Percentiles rank a stretch among this genome's conserved stretches.
Evolutionary conservation across 2,329 filamentous ascomycete species (phyloP).

Genomic region (Aspergillus eucalypticola): DNA sequence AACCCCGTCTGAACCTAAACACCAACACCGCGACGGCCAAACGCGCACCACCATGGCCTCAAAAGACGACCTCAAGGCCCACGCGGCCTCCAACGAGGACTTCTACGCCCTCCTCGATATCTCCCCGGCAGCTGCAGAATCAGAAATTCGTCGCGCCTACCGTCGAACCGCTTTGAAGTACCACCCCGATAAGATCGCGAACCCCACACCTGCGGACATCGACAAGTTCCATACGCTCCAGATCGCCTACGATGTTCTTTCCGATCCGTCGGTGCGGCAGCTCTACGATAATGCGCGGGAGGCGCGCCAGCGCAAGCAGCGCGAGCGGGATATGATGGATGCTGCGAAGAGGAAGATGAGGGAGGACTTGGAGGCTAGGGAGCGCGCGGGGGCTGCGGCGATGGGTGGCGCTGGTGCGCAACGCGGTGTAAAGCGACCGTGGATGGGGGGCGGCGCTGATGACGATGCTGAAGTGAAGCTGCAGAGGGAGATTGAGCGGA

Average conservation of each 20-base stretch:
- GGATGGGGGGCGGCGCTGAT: constrained; percentile 35
- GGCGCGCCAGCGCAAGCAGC: constrained; percentile 67
- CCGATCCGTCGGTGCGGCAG: constrained; percentile 67
- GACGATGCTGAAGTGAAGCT: constrained; percentile 51
- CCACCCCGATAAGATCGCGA: constrained; percentile 88
- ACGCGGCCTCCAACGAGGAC: constrained; percentile 65
- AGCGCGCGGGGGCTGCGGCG: constrained; percentile 54
- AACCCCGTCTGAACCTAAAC: too few relatives aligned
- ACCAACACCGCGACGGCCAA: not conserved
- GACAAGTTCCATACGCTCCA: constrained; percentile 83
- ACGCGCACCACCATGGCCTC: constrained; percentile 31
- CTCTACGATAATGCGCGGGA: constrained; percentile 77
- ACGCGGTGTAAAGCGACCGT: constrained; percentile 61
- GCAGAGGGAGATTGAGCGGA: constrained; percentile 54
- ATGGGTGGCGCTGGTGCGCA: constrained; percentile 32
- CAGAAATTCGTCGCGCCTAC: constrained; percentile 82
- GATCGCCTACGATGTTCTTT: constrained; percentile 81
- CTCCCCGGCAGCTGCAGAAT: constrained; percentile 62
- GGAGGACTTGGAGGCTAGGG: constrained; percentile 80
- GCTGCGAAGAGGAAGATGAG: constrained; percentile 73
- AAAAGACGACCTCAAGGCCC: constrained; percentile 53
- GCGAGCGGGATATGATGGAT: constrained; percentile 72
- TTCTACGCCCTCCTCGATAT: constrained; percentile 77
- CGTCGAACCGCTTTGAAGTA: constrained; percentile 83
- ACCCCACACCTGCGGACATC: constrained; percentile 65